Evolutionary conservation across 2,329 filamentous ascomycete genomes (phyloP).

Genomic region (Diplodia sapinea): DNA sequence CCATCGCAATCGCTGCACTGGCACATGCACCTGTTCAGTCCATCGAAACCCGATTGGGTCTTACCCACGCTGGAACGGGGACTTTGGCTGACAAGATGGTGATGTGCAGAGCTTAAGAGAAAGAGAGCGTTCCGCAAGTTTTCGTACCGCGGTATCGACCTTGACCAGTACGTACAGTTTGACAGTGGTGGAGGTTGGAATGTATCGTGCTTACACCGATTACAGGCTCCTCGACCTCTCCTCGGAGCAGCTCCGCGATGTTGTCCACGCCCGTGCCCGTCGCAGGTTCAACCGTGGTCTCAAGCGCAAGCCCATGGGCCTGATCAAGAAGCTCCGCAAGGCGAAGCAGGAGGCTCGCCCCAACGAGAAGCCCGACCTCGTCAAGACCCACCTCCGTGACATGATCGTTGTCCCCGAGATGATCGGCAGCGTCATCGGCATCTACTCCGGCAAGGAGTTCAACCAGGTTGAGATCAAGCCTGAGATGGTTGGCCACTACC

Average conservation of each 20-base stretch:
- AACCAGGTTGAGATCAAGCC: conserved; percentile 99
- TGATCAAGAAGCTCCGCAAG: conserved; percentile 99
- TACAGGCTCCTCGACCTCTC: conserved; percentile 95
- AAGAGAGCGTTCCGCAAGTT: conserved; percentile 99
- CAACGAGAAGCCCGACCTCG: conserved; percentile 99
- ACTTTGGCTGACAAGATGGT: conserved; percentile 31
- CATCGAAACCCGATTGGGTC: conserved; percentile 32
- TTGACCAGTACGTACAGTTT: conserved; percentile 83
- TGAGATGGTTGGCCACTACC: conserved; percentile 99
- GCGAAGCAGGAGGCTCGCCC: conserved; percentile 98
- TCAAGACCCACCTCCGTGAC: conserved; percentile 99
- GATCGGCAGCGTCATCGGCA: conserved; percentile 97
- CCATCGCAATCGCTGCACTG: conserved; percentile 28
- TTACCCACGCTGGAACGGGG: conserved; percentile 32
- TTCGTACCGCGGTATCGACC: conserved; percentile 98
- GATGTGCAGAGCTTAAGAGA: conserved; percentile 84
- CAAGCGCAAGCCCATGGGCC: conserved; percentile 99
- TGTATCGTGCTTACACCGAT: conserved; percentile 34
- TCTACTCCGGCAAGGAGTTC: conserved; percentile 99
- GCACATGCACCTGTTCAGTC: conserved; percentile 24
- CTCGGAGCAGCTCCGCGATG: conserved; percentile 98
- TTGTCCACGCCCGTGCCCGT: conserved; percentile 98
- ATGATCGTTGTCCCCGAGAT: conserved; percentile 99
- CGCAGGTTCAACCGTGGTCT: conserved; percentile 99
- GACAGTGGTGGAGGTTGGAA: conserved; percentile 29